Evolutionary conservation across 1,139 yeast genomes (phyloP), one percentile per base, ranked within the genome.

Genomic region (Blastobotrys niveus): DNA sequence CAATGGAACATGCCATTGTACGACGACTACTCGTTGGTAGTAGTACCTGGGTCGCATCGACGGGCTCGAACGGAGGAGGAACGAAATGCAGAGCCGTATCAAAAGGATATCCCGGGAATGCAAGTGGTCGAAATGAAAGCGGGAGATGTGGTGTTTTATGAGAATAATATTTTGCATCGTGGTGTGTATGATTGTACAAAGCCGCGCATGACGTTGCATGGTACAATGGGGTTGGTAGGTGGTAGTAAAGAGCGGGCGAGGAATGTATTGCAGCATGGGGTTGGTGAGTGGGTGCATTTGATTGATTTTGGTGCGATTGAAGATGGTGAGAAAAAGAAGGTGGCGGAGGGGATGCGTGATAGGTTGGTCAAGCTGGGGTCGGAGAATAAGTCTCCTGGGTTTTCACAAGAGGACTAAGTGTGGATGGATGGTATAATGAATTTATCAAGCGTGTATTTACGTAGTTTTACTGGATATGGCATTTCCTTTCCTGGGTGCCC

Each of bases 181-280:
- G 80, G 75, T 0, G 60, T 67, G 24, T 76, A 76, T 55, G 62
- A 63, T 24, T 62, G 76, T 24, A 60, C 62, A 33, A 58, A 62
- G 31, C 67, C 65, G 46, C 62, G 80, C 46, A 63, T 74, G 45
- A 75, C 79, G 1, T 59, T 75, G 22, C 80, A 75, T 55, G 80
- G 80, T 0, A 71, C 77, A 2, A 74, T 74, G 51, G 80, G 80
- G 3, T 75, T 72, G 55, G 68, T 57, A 24, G 62, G 64, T 30
- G 64, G 64, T 46, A 79, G 78, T 5, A 63, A 63, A 47, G 58
- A 66, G 20, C 64, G 80, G 48, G 79, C 80, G 3, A 68, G 67
- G 52, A 77, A 78, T 4, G 70, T 76, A 17, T 68, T 76, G 43
- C 80, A 76, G 55, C 79, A 74, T 52, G 80, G 79, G 0, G 77